These are phyloP conservation scores for Tilletia setariae DNA, from an alignment of 1,284 basidiomycete genomes.

Conservation along the genomic window DNA sequence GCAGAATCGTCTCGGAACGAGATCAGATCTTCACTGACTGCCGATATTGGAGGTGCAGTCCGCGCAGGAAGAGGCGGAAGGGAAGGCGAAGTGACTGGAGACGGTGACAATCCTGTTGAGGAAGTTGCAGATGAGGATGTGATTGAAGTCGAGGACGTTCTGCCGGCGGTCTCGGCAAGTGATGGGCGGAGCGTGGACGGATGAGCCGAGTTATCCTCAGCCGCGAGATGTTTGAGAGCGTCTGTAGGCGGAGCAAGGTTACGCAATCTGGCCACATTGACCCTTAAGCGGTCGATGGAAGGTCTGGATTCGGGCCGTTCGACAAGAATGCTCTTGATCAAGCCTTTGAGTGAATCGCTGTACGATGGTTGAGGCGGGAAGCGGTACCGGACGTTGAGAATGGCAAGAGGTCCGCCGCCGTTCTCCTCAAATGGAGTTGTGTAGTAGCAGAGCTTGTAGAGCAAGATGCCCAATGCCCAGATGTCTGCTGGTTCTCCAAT, in stretches of 20 bases:
- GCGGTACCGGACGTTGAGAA: conserved; percentile 91
- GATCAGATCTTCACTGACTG: conserved; percentile 29
- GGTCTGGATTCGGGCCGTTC: conserved; percentile 42
- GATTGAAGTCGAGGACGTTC: neutral
- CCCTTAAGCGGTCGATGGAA: conserved; percentile 40
- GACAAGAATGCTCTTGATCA: conserved; percentile 70
- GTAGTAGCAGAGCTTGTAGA: conserved; percentile 91
- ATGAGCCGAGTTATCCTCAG: conserved; percentile 20
- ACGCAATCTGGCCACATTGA: conserved; percentile 39
- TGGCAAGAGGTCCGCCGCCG: conserved; percentile 88
- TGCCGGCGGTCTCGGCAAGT: conserved; percentile 1
- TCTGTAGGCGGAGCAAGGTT: conserved; percentile 33
- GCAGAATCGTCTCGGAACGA: conserved; percentile 22
- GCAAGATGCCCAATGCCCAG: conserved; percentile 72
- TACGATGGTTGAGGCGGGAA: conserved; percentile 70
- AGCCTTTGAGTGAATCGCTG: conserved; percentile 74
- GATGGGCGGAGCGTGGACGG: no score
- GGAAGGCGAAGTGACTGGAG: neutral
- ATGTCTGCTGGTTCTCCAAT: conserved; percentile 86
- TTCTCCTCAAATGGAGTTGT: conserved; percentile 78
- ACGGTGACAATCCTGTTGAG: neutral
- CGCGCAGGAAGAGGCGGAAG: conserved; percentile 4
- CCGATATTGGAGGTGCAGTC: neutral
- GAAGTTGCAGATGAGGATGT: conserved; percentile 5
- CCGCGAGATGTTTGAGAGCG: conserved; percentile 33